A percentile compares a stretch with the other conserved stretches of the same genome.
Evolutionary conservation across 768 basidiomycete genomes (phyloP).

Genomic region (Suillus alpinus): DNA sequence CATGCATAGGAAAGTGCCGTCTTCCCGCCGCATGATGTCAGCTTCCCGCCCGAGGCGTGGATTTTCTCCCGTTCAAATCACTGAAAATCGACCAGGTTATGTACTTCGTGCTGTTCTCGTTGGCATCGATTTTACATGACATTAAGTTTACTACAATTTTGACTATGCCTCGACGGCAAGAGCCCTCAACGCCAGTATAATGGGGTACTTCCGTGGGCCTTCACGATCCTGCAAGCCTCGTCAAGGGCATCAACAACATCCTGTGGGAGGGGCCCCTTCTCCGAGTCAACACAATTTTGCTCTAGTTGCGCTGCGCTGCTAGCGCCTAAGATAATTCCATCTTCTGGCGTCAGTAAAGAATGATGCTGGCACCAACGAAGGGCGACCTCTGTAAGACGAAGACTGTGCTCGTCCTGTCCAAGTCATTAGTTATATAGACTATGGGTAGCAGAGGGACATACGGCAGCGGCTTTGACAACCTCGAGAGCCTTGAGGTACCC

Average conservation of each 20-base stretch:
- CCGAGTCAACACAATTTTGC: conserved; percentile 43
- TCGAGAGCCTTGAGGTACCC: conserved; percentile 44
- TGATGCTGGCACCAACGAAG: conserved; percentile 65
- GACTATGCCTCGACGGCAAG: neutral
- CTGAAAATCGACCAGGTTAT: too few species aligned
- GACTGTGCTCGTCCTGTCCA: conserved; percentile 39
- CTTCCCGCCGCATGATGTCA: too few species aligned
- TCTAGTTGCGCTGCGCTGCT: conserved; percentile 43
- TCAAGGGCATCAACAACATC: conserved; percentile 50
- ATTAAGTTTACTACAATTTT: neutral
- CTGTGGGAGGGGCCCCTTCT: conserved; percentile 53
- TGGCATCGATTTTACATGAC: neutral
- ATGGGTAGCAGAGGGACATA: conserved; percentile 20
- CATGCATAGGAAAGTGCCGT: too few species aligned
- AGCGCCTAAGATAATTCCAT: conserved; percentile 50
- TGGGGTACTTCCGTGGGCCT: conserved; percentile 30
- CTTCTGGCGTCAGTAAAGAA: conserved; percentile 38
- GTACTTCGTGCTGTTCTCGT: too few species aligned
- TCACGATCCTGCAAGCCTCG: conserved; percentile 44
- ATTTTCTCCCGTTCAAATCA: too few species aligned
- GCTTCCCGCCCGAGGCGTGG: too few species aligned
- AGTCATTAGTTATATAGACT: neutral
- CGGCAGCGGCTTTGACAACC: conserved; percentile 38
- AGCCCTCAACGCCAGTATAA: conserved; percentile 35
- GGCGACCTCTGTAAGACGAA: conserved; percentile 53